phyloP scores from a whole-genome alignment of 108 stramenopile species.

The Skeletonema marinoi region DNA sequence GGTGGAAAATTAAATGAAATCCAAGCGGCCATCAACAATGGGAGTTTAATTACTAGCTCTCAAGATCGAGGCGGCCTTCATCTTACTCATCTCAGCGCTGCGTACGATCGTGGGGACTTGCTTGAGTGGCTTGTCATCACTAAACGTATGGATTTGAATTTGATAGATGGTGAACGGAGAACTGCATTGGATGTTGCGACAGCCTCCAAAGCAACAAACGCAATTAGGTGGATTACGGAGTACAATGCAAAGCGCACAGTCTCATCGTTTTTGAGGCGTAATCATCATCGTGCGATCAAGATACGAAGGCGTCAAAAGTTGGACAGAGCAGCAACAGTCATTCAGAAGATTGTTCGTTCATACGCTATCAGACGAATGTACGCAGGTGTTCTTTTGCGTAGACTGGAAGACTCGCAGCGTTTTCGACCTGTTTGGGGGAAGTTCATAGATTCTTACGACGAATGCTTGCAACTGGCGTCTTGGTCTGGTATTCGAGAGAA shows the following conservation, averaged over 20 bases:
- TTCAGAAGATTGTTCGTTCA: constrained; percentile 1
- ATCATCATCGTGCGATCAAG: not conserved
- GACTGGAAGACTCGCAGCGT: constrained; percentile 14
- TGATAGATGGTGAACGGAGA: not conserved
- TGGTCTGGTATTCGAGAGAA: not conserved
- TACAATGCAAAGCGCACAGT: not conserved
- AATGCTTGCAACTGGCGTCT: not conserved
- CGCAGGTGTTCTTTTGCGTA: not conserved
- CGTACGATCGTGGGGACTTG: constrained; percentile 8
- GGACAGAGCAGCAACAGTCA: not conserved
- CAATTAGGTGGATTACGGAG: constrained; percentile 1
- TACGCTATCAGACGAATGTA: not conserved
- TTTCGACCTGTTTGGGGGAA: constrained; percentile 1
- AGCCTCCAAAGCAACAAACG: not conserved
- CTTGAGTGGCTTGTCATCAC: constrained; percentile 4
- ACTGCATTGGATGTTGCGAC: constrained; percentile 4
- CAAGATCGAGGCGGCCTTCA: constrained; percentile 2
- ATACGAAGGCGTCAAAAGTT: not conserved
- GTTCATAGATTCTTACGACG: not conserved
- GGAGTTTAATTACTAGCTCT: not conserved
- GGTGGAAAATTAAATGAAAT: not conserved
- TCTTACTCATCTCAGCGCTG: not conserved
- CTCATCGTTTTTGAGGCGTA: not conserved
- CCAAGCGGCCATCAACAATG: not conserved
- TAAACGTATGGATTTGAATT: constrained; percentile 1